Percentiles rank a stretch among this genome's conserved stretches.
These are phyloP conservation scores for Fagus sylvatica DNA, from an alignment of 306 rosid genomes.

Conservation along the genomic window DNA sequence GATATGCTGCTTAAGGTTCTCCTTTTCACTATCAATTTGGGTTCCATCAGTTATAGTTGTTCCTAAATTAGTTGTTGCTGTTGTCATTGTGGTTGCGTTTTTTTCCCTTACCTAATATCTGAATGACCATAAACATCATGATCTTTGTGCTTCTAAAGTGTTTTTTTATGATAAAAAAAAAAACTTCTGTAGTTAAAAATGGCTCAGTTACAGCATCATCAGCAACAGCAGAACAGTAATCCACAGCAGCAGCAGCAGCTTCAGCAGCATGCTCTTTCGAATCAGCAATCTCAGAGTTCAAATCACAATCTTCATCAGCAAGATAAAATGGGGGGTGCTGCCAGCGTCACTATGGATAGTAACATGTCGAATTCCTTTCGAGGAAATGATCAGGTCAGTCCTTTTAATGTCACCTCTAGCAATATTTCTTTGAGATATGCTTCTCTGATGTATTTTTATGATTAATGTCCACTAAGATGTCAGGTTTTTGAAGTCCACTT, in stretches of 20 bases:
- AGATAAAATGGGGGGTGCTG: slow-evolving; percentile 86
- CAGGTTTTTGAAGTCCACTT: too few species aligned
- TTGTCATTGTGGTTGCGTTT: neutral
- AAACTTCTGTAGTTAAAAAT: slow-evolving; percentile 58
- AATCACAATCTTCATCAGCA: slow-evolving; percentile 83
- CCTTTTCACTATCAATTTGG: slow-evolving; percentile 20
- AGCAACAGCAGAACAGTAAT: slow-evolving; percentile 55
- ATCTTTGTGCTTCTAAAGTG: slow-evolving; percentile 15
- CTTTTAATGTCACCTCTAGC: slow-evolving; percentile 20
- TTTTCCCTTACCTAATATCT: neutral
- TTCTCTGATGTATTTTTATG: too few species aligned
- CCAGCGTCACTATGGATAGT: slow-evolving; percentile 78
- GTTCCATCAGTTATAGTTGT: slow-evolving; percentile 15
- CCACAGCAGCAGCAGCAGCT: slow-evolving; percentile 65
- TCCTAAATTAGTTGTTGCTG: slow-evolving; percentile 21
- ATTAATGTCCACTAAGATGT: too few species aligned
- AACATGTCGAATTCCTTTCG: slow-evolving; percentile 92
- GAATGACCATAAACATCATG: slow-evolving; percentile 15
- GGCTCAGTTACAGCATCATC: slow-evolving; percentile 89
- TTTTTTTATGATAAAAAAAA: neutral
- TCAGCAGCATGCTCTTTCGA: slow-evolving; percentile 86
- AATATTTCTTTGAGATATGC: neutral
- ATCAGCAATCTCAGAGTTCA: slow-evolving; percentile 78
- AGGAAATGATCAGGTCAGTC: slow-evolving; percentile 96
- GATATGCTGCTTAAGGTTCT: slow-evolving; percentile 83